Evolutionary conservation across 169 alveolate species (phyloP), one percentile per base, ranked within the genome.

Genomic region (Perkinsus chesapeaki): DNA sequence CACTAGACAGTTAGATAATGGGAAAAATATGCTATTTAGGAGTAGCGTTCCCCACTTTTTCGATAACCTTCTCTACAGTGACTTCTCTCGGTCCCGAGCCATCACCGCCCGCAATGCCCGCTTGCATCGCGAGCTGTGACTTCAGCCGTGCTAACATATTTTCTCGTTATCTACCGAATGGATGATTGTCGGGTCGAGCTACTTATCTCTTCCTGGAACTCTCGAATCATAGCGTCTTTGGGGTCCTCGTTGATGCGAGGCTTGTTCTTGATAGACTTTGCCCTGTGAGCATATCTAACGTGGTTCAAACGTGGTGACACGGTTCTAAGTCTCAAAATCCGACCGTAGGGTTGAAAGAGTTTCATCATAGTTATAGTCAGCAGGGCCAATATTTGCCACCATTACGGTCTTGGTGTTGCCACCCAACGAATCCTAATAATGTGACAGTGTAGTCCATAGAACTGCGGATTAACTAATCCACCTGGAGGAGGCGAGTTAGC

Each of bases 321-420:
- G 31, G 1, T 5, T 60, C 72, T 19, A 47, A 9, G 27, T 31
- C 31, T 73, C 31, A 27, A 27, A 20, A 73, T 73, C 10, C 31
- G 96, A 95, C 93, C 96, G 94, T 72, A 98, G 96, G 34, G 99
- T 98, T 91, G 98, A 96, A 93, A 98, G 94, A 9, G 99, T 97
- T 95, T 98, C 99, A 92, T 98, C 99, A 92, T 97, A 97, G 95
- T 98, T 98, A 94, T 96, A 96, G 94, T 97, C 98, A 0, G 99
- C 98, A 19, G 99, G 99, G 9, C 98, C 98, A 16, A 97, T 94
- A 72, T 96, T 98, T 10, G 99, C 98, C 31, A 97, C 96, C 99
- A 98, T 98, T 38, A 97, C 98, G 9, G 99, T 98, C 38, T 96
- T 97, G 19, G 99, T 98, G 95, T 98, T 98, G 93, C 99, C 99